Evolutionary conservation across 225 moss, liverwort and hornwort species (phyloP), one percentile per base, ranked within the genome.

Genomic region (Lunularia cruciata): DNA sequence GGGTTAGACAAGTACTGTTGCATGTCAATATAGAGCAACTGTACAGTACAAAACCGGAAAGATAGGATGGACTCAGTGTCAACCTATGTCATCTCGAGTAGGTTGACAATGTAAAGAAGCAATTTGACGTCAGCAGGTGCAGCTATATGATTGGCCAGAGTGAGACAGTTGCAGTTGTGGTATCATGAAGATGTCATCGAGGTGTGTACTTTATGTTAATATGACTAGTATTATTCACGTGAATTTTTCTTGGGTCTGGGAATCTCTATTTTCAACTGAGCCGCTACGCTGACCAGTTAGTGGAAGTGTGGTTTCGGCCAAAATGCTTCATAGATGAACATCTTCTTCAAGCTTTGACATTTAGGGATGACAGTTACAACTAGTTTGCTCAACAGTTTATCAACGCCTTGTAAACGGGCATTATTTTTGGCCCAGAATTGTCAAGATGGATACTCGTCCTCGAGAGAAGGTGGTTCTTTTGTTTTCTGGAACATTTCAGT

Each of bases 1-100:
- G 76, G 76, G 3, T 60, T 81, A 64, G 76, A 81, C 20, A 78
- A 74, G 34, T 73, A 73, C 46, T 73, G 68, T 60, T 48, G 48
- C 23, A 69, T 69, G 63, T 69, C 67, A 60, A 14, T 64, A 52
- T 72, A 79, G 69, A 4, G 46, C 42, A 73, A 63, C 46, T 73
- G 71, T 77, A 76, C 67, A 72, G 40, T 39, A 58, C 18, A 43
- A 23, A 23, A n/a, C n/a, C n/a, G n/a, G 34, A 42, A 43, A 20
- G 67, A 46, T 38, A 62, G 33, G 12, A 55, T n/a, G 48, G 36
- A 27, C 25, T 35, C 43, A 61, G 15, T 51, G 22, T 77, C 55
- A n/a, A 60, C 77, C 77, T 67, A 60, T 47, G 26, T 35, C 51
- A 72, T 26, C 4, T 46, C 59, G 45, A 65, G 28, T 19, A 61